Conservation (phyloP, 371 early-diverging fungal species). For the Encephalitozoon cuniculi region DNA sequence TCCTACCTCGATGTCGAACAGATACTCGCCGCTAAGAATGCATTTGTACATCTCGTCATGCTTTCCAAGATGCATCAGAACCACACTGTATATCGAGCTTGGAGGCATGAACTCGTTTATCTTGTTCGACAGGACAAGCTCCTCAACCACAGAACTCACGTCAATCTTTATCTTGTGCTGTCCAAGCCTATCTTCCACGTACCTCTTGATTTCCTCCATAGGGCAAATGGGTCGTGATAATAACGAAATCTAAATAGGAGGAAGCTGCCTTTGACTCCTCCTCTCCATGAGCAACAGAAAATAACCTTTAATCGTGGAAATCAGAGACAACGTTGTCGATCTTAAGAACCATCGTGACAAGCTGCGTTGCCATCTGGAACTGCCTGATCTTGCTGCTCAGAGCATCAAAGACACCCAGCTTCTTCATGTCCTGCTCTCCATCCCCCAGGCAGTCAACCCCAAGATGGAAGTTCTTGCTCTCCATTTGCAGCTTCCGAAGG, state of each 20-base stretch:
- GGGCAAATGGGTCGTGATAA: background rate
- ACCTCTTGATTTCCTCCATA: slow-evolving; percentile 2
- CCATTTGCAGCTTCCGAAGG: slow-evolving; percentile 79
- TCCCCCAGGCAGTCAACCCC: slow-evolving; percentile 87
- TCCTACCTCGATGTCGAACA: slow-evolving; percentile 23
- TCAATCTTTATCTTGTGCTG: slow-evolving; percentile 2
- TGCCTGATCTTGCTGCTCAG: slow-evolving; percentile 95
- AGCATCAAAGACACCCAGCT: slow-evolving; percentile 88
- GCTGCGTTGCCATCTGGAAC: slow-evolving; percentile 87
- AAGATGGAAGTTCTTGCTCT: slow-evolving; percentile 70
- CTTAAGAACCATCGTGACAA: slow-evolving; percentile 84
- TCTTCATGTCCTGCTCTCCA: slow-evolving; percentile 86
- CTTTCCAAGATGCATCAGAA: background rate
- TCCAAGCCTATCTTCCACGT: background rate
- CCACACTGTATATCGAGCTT: background rate
- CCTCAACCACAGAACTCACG: slow-evolving; percentile 1
- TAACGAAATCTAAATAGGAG: background rate
- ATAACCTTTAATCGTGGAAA: background rate
- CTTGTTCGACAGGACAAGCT: background rate
- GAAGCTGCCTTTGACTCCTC: background rate
- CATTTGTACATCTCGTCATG: slow-evolving; percentile 6
- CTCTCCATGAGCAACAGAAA: background rate
- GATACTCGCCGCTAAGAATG: slow-evolving; percentile 12
- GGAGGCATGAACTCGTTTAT: slow-evolving; percentile 27
- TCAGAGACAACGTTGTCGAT: slow-evolving; percentile 62